Evolutionary conservation across 1,284 basidiomycete species (phyloP), one percentile per base, ranked within the genome.

Genomic region (Pseudozyma sp.): DNA sequence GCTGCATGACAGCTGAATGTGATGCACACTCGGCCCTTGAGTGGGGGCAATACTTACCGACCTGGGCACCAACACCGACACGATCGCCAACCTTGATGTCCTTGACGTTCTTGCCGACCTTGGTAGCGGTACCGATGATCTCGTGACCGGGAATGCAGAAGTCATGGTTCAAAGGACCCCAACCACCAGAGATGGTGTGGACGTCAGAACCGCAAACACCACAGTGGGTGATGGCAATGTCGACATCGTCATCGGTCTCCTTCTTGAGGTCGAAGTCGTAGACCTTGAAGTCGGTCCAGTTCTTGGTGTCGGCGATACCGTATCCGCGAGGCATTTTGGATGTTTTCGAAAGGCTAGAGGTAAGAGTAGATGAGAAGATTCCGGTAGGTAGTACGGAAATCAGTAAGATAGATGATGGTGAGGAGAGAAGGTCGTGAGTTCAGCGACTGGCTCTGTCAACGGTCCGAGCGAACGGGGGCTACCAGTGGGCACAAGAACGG

Each of bases 61-160:
- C 87, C 81, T 89, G 88, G 2, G 90, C 90, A 25, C 90, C 90
- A 14, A 91, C 89, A 60, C 90, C 90, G 63, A 89, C 90, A 16
- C 89, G 86, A 80, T 91, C 89, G 53, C 90, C 90, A 45, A 89
- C 87, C 78, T 89, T 89, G 86, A 90, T 87, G 59, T 86, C 87
- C 39, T 86, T 87, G 54, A 90, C 89, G 57, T 89, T 87, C 49
- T 74, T 78, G 52, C 82, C 82, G 34, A 83, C 82, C 64, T 75
- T 67, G 70, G 76, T 77, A 21, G 89, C 89, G 11, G 85, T 86
- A n/a, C 90, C 90, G 59, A 89, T 86, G 70, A 91, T 90, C 83
- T 91, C 90, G 83, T 91, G 90, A 38, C 87, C 87, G 7, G 86
- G 86, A 62, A 85, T 82, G 71, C 85, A 85, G 73, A 85, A 86